phyloP scores from a whole-genome alignment of 1,284 basidiomycete genomes.

The Malassezia vespertilionis region DNA sequence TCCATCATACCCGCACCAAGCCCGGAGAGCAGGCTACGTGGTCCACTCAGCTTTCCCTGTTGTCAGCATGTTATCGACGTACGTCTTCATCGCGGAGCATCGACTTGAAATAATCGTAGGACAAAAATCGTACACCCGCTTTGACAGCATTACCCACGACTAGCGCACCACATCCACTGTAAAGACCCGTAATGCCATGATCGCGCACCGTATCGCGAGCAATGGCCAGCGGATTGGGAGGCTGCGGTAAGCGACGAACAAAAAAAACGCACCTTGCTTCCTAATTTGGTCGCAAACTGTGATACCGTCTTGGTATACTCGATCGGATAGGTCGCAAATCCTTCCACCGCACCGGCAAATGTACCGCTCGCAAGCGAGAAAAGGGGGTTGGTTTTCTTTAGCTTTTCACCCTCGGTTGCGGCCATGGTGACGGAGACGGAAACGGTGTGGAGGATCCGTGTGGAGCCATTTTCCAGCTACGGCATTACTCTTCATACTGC shows the following conservation, averaged over 20 bases:
- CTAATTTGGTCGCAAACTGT: slow-evolving; percentile 50
- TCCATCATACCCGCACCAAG: slow-evolving; percentile 90
- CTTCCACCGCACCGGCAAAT: slow-evolving; percentile 87
- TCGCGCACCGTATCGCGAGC: slow-evolving; percentile 43
- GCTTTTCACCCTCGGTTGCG: background rate
- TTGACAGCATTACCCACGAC: slow-evolving; percentile 43
- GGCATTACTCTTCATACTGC: no score
- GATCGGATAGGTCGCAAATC: slow-evolving; percentile 65
- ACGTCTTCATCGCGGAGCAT: slow-evolving; percentile 59
- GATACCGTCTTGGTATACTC: slow-evolving; percentile 70
- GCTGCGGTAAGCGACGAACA: slow-evolving; percentile 19
- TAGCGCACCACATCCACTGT: slow-evolving; percentile 41
- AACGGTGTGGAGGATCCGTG: no score
- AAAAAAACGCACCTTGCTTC: slow-evolving; percentile 19
- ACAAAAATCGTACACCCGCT: slow-evolving; percentile 68
- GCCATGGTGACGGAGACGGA: background rate
- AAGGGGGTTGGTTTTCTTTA: slow-evolving; percentile 23
- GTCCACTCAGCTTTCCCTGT: slow-evolving; percentile 25
- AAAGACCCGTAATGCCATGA: slow-evolving; percentile 46
- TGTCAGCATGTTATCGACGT: background rate
- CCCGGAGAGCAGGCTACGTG: slow-evolving; percentile 56
- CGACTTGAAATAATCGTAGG: slow-evolving; percentile 85
- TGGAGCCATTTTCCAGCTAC: no score
- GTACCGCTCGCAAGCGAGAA: slow-evolving; percentile 59
- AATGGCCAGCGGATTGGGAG: slow-evolving; percentile 46